Percentiles rank a stretch among this genome's conserved stretches.
phyloP scores from a whole-genome alignment of 768 basidiomycete genomes.

The Lyophyllum shimeji region DNA sequence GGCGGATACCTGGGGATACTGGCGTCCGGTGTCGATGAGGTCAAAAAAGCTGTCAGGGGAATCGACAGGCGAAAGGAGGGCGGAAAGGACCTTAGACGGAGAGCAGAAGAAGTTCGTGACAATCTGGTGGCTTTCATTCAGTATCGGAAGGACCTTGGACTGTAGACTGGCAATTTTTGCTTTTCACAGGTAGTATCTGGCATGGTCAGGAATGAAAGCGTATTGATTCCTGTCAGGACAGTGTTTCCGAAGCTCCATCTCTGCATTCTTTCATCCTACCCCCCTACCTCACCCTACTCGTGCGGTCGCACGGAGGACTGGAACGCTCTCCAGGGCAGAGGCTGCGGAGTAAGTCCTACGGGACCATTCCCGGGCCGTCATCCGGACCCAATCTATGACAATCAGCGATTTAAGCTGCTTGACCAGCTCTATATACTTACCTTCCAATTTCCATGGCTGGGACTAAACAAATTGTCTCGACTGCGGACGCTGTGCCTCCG shows the following conservation, averaged over 20 bases:
- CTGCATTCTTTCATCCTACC: background rate
- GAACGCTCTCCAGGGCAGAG: no score
- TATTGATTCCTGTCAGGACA: background rate
- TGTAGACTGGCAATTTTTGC: conserved; percentile 23
- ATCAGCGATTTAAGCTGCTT: no score
- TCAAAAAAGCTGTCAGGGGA: conserved; percentile 59
- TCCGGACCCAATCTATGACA: no score
- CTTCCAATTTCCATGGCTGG: conserved; percentile 2
- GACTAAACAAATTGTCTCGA: conserved; percentile 26
- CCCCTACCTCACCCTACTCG: no score
- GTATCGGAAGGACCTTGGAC: conserved; percentile 60
- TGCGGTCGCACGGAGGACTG: no score
- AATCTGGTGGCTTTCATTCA: conserved; percentile 76
- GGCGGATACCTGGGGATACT: conserved; percentile 57
- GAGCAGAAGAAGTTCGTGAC: conserved; percentile 76
- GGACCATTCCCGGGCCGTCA: background rate
- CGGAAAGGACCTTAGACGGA: conserved; percentile 59
- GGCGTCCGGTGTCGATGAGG: conserved; percentile 55
- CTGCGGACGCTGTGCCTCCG: conserved; percentile 31
- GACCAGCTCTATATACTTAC: no score
- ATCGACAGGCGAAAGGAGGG: conserved; percentile 70
- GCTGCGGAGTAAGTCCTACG: no score
- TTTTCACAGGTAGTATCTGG: background rate
- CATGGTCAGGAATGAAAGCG: background rate
- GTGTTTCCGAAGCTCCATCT: background rate